phyloP scores from a whole-genome alignment of 129 eudicot species.

The Silybum marianum region DNA sequence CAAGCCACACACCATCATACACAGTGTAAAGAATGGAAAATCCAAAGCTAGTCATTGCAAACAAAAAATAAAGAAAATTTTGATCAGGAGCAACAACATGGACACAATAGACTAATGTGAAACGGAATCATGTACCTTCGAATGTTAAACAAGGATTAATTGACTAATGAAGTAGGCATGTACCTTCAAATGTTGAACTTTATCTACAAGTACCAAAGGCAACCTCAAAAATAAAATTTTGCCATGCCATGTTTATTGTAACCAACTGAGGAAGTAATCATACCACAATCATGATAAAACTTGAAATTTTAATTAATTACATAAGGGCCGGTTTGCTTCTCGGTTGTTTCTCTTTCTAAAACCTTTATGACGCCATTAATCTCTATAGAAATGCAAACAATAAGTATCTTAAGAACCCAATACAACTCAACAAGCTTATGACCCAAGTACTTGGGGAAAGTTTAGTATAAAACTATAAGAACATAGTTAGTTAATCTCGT shows the following conservation, averaged over 20 bases:
- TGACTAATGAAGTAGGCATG: background rate
- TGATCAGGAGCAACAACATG: too few relatives aligned
- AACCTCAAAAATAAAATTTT: conserved; percentile 72
- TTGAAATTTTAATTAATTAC: conserved; percentile 40
- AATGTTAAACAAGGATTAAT: conserved; percentile 4
- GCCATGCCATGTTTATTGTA: conserved; percentile 29
- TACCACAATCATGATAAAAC: background rate
- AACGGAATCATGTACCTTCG: too few relatives aligned
- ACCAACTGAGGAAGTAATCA: conserved; percentile 14
- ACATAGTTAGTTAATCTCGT: background rate
- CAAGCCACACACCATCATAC: too few relatives aligned
- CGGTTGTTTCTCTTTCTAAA: conserved; percentile 50
- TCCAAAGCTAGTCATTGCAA: too few relatives aligned
- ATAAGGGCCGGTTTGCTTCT: conserved; percentile 58
- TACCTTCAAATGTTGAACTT: conserved; percentile 83
- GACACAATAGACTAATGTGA: too few relatives aligned
- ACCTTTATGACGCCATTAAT: conserved; percentile 45
- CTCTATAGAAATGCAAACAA: conserved; percentile 40
- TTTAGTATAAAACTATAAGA: background rate
- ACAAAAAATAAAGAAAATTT: too few relatives aligned
- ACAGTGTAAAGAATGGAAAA: too few relatives aligned
- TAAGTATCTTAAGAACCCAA: conserved; percentile 15
- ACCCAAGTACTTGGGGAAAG: background rate
- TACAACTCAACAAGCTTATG: background rate
- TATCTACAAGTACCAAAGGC: conserved; percentile 86